phyloP scores from a whole-genome alignment of 2,329 filamentous ascomycete species.

The Nemania serpens region DNA sequence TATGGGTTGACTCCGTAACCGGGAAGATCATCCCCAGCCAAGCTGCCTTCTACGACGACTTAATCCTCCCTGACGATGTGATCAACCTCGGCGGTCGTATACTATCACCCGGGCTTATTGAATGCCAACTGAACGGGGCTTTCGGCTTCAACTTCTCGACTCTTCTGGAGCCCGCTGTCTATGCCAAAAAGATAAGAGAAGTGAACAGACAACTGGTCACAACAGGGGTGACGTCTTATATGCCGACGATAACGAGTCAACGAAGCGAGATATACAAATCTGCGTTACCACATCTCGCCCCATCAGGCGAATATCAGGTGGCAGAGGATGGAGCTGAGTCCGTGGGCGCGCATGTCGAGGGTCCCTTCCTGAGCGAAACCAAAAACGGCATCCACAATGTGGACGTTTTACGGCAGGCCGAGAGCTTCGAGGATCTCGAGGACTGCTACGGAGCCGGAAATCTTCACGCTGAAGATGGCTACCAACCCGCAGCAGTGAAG shows the following conservation, averaged over 20 bases:
- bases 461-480: slow-evolving; percentile 50
- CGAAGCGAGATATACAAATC: slow-evolving; percentile 80
- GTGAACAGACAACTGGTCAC: slow-evolving; percentile 73
- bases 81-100: slow-evolving; percentile 84
- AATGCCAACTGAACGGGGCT: slow-evolving; percentile 89
- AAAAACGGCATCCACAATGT: slow-evolving; percentile 87
- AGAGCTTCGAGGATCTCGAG: slow-evolving; percentile 68
- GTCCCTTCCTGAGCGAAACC: slow-evolving; percentile 80
- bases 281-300: slow-evolving; percentile 77
- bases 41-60: slow-evolving; percentile 69
- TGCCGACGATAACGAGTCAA: slow-evolving; percentile 85
- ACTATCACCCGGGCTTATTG: slow-evolving; percentile 83
- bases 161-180: slow-evolving; percentile 68
- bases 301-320: slow-evolving; percentile 64
- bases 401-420: slow-evolving; percentile 69
- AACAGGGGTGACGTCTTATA: slow-evolving; percentile 86
- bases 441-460: slow-evolving; percentile 75
- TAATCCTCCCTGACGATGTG: slow-evolving; percentile 71
- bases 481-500: slow-evolving; percentile 59
- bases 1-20: slow-evolving; percentile 84
- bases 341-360: slow-evolving; percentile 88
- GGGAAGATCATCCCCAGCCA: slow-evolving; percentile 81
- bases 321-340: slow-evolving; percentile 79
- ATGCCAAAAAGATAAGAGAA: slow-evolving; percentile 71
- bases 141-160: slow-evolving; percentile 93